Base-by-base conservation (phyloP, 306 rosid genomes). In the Glycine latifolia region DNA sequence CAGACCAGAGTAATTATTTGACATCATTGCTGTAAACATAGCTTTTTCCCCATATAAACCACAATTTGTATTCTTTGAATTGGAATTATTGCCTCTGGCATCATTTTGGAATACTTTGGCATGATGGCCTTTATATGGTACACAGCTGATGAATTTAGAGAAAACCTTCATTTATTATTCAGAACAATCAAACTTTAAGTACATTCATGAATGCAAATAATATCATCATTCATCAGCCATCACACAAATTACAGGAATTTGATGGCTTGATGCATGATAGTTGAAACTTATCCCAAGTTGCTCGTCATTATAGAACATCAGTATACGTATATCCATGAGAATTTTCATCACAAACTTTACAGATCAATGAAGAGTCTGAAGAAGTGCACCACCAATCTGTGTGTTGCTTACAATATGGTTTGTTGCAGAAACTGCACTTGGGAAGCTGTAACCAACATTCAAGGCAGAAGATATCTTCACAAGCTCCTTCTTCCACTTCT, bases 381-480 rank as follows among this genome's bases (percentile, higher is more conserved):
- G 83, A 68, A 50, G 26, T 43, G 80, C 83, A 33, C 77, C 83
- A 75, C 71, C 84, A 76, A 48, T 78, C 26, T 48, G 81, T 62
- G 49, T 95, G 98, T 70, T 75, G 89, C 77, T 61, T 90, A 33
- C 99, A 95, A 20, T 91, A 91, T 16, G 99, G 92, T 83, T 85
- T 91, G 86, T 93, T 91, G 81, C 99, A 95, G 76, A 82, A 87
- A 76, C 79, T 85, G 82, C 98, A 95, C 77, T 95, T 93, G 9
- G 97, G 97, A 82, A 89, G 90, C 62, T 75, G 75, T 35, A 91
- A 90, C 97, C 98, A 93, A 77, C 99, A 95, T 49, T 83, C 68
- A 49, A 83, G 71, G 61, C 99, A 91, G 82, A 93, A 68, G 37
- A 26, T 14, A 76, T 89, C 93, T 72, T 59, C 86, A 83, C 99